phyloP scores from a whole-genome alignment of 768 basidiomycete species.

The Tephrocybe sp. region DNA sequence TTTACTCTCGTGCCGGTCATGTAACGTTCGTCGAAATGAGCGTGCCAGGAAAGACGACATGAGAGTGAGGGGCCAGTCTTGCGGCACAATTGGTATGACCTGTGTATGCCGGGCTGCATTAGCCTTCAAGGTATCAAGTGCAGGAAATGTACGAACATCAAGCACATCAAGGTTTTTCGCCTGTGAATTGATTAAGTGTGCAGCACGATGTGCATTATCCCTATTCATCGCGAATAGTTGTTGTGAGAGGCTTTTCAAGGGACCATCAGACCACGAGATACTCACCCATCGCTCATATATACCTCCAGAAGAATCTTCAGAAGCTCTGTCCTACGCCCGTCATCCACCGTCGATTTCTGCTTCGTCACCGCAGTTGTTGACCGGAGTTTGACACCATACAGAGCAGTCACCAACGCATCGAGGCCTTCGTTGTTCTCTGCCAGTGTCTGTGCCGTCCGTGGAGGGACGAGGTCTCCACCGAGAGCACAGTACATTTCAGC shows the following conservation, averaged over 20 bases:
- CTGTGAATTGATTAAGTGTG: conserved; percentile 75
- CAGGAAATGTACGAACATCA: conserved; percentile 51
- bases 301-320: conserved; percentile 74
- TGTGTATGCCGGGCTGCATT: conserved; percentile 22
- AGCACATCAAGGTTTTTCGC: conserved; percentile 72
- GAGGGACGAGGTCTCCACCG: conserved; percentile 70
- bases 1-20: conserved; percentile 64
- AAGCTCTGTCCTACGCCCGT: conserved; percentile 52
- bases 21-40: conserved; percentile 73
- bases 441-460: conserved; percentile 49
- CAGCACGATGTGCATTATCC: conserved; percentile 53
- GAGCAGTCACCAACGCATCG: conserved; percentile 51
- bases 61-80: conserved; percentile 69
- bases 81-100: conserved; percentile 67
- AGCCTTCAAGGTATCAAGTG: neutral
- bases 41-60: conserved; percentile 78
- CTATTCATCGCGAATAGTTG: conserved; percentile 39
- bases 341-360: conserved; percentile 39
- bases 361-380: conserved; percentile 23
- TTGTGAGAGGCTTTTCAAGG: too few relatives aligned
- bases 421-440: conserved; percentile 44
- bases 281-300: conserved; percentile 77
- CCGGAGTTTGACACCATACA: conserved; percentile 34
- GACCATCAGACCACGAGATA: too few relatives aligned
- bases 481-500: conserved; percentile 87